Evolutionary conservation across 331 rosid species (phyloP).

Genomic region (Prunus yedoensis): DNA sequence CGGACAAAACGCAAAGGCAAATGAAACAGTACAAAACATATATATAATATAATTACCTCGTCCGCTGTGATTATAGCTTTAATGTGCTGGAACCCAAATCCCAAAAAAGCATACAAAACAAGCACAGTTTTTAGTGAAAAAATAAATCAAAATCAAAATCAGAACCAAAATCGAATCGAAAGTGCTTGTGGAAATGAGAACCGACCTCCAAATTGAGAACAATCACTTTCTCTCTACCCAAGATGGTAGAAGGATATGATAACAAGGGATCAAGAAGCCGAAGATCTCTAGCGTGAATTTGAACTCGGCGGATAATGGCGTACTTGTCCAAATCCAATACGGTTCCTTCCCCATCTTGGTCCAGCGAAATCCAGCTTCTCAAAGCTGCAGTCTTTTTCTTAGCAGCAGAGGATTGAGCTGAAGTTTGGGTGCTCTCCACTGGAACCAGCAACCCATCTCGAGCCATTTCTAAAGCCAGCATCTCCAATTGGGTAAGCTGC

Average conservation of each 20-base stretch:
- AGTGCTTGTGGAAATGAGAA: not conserved
- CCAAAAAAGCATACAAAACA: constrained; percentile 3
- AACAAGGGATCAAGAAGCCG: constrained; percentile 84
- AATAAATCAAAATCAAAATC: not conserved
- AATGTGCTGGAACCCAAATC: constrained; percentile 68
- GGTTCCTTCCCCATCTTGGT: constrained; percentile 52
- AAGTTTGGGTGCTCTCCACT: constrained; percentile 12
- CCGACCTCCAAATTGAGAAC: constrained; percentile 88
- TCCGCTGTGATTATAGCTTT: constrained; percentile 91
- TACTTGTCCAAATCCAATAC: constrained; percentile 78
- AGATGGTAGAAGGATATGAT: constrained; percentile 82
- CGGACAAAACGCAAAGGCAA: not conserved
- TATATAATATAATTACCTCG: constrained; percentile 44
- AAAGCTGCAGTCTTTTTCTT: constrained; percentile 57
- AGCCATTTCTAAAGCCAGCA: constrained; percentile 18
- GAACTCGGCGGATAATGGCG: constrained; percentile 73
- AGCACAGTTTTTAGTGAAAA: not conserved
- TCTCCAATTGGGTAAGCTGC: not conserved
- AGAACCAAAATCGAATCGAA: not conserved
- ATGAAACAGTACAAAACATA: not conserved
- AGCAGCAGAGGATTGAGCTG: constrained; percentile 2
- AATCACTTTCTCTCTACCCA: constrained; percentile 88
- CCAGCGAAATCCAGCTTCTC: constrained; percentile 74
- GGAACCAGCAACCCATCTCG: constrained; percentile 20
- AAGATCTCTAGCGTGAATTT: constrained; percentile 87